A percentile compares a stretch with the other conserved stretches of the same genome.
Conservation (phyloP, 2,329 filamentous ascomycete genomes). For the Colletotrichum magnum region DNA sequence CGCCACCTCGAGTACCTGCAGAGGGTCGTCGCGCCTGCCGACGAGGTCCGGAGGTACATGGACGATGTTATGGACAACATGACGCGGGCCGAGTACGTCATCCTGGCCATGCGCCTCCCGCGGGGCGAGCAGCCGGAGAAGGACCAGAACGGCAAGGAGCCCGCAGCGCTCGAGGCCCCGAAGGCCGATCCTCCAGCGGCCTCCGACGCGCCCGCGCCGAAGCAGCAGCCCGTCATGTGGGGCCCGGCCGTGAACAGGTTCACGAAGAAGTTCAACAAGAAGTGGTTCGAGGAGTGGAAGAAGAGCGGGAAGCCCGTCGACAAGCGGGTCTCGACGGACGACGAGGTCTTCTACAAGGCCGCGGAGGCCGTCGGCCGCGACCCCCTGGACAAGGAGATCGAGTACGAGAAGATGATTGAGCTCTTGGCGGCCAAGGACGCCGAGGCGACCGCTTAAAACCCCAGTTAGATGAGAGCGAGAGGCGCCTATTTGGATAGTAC, state of each 20-base stretch:
- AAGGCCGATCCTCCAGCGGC: background rate
- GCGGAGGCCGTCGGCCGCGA: constrained; percentile 33
- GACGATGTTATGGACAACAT: constrained; percentile 79
- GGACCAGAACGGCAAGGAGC: constrained; percentile 43
- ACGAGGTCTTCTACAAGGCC: constrained; percentile 29
- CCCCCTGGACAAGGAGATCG: constrained; percentile 39
- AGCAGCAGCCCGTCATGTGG: constrained; percentile 39
- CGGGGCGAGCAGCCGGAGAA: constrained; percentile 55
- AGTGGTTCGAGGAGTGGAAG: constrained; percentile 40
- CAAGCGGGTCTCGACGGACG: constrained; percentile 7
- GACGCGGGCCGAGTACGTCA: constrained; percentile 76
- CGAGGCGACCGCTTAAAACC: constrained; percentile 21
- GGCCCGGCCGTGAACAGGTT: constrained; percentile 34
- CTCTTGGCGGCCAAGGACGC: constrained; percentile 36
- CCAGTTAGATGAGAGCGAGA: constrained; percentile 7
- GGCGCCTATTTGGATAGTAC: too few species aligned
- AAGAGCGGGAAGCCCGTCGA: constrained; percentile 27
- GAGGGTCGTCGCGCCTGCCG: constrained; percentile 72
- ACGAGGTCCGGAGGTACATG: constrained; percentile 77
- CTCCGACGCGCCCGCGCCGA: constrained; percentile 25
- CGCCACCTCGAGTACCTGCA: constrained; percentile 73
- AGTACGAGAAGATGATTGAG: constrained; percentile 41
- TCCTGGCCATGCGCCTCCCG: constrained; percentile 77
- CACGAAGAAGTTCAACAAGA: constrained; percentile 37
- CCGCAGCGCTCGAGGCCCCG: background rate